A percentile compares a stretch with the other conserved stretches of the same genome.
Conservation (phyloP, 768 basidiomycete genomes). For the Leccinum uliginosum region DNA sequence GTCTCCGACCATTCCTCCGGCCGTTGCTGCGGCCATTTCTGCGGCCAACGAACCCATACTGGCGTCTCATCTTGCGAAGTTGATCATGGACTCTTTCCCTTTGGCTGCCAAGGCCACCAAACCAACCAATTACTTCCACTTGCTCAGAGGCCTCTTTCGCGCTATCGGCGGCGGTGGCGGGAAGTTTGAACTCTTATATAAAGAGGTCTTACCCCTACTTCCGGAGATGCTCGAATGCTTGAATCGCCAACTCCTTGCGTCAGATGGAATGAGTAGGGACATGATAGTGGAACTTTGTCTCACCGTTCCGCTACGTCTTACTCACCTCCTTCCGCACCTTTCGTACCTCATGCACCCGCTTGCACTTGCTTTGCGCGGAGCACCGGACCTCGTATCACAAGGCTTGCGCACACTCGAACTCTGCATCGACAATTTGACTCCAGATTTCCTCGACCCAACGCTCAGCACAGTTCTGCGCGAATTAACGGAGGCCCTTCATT, state of each 20-base stretch:
- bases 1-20: background rate
- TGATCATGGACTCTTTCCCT: constrained; percentile 96
- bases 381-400: constrained; percentile 87
- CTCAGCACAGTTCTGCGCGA: constrained; percentile 89
- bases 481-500: constrained; percentile 91
- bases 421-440: constrained; percentile 98
- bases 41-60: constrained; percentile 83
- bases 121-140: constrained; percentile 88
- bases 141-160: constrained; percentile 88
- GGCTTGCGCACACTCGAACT: constrained; percentile 94
- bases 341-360: constrained; percentile 95
- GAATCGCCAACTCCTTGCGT: constrained; percentile 82
- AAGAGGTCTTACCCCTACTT: constrained; percentile 91
- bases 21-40: constrained; percentile 36
- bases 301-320: constrained; percentile 92
- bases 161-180: constrained; percentile 91
- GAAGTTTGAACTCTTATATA: constrained; percentile 90
- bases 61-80: constrained; percentile 86
- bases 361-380: constrained; percentile 83
- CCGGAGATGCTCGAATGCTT: constrained; percentile 97
- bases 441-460: constrained; percentile 96
- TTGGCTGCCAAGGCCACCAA: constrained; percentile 88
- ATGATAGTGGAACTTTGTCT: constrained; percentile 96
- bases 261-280: constrained; percentile 78
- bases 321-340: constrained; percentile 92